Evolutionary conservation across 768 basidiomycete species (phyloP), one percentile per base, ranked within the genome.

Genomic region (Boletus rubescentipes): DNA sequence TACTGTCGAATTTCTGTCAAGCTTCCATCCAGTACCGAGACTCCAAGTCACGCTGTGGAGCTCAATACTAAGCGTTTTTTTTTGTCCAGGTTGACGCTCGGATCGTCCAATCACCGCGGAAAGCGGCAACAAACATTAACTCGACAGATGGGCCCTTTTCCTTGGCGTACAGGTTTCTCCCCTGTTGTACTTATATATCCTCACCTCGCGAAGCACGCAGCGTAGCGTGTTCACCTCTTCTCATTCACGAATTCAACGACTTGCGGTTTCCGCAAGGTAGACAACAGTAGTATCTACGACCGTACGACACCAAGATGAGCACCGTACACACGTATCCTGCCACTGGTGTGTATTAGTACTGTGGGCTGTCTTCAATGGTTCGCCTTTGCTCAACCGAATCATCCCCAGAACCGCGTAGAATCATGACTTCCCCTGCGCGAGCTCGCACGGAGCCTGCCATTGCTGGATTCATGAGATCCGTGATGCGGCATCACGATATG

Each of bases 381-480:
- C 3, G 18, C 14, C 14, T 37, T 32, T 36, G 32, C 52, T 56
- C 31, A 62, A 35, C 40, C 11, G 12, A 30, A 29, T 26, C 35
- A 12, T 18, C n/a, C 23, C 5, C 23, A 68, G 58, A 39, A 41
- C 58, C 47, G 8, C 57, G 46, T n/a, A 53, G 46, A 46, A 49
- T 58, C 41, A 50, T 60, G 52, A 57, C 55, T 20, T 49, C 49
- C 15, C 4, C 36, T 34, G n/a, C 9, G 7, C 65, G 57, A 29
- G 54, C 62, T 10, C 55, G 3, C 23, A 68, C 64, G 29, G 64
- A 61, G 29, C 61, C 67, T n/a, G 26, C 30, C 16, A 16, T 36
- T 2, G 4, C 38, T 35, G 64, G 58, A 29, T 66, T 70, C 53
- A 58, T 63, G 61, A 39, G 7, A n/a, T 51, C 69, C 8, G 37